Evolutionary conservation across 176 grass and related monocot species (phyloP), one percentile per base, ranked within the genome.

Genomic region (Musa acuminata): DNA sequence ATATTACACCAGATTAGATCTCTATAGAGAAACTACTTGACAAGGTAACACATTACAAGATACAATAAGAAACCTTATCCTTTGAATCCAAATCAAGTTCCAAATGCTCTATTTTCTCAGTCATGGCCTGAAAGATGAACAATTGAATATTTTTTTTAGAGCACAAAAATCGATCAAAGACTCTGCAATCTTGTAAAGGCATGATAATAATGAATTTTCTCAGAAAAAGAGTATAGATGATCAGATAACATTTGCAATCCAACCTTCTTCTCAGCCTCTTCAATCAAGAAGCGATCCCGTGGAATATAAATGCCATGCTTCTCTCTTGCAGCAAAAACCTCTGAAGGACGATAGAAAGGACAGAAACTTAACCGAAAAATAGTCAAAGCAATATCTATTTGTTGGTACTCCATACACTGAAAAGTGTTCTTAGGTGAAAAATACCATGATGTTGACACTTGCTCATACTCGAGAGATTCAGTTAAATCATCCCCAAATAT

Each of bases 211-310:
- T 43, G 35, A 43, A 43, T 43, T 43, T 43, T 21, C 8, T 8
- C 29, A 9, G n/a, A 43, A 9, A 51, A 16, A 14, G 74, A 64
- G 52, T 65, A 52, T 49, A 73, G 17, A 35, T 57, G 50, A 79
- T 49, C 29, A 53, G 77, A 43, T 43, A 43, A 6, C 35, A 43
- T 43, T n/a, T 49, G 53, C 43, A 80, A 21, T 78, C 23, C 27
- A 53, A 99, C 95, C 96, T 99, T 99, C 83, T 99, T 99, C 81
- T 99, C 96, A 64, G 96, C 96, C 91, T 99, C 96, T 67, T 99
- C 96, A 82, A 87, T 82, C 74, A 99, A 82, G 77, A 91, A 86
- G 53, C 96, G 91, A 43, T 99, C 96, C 78, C 86, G 84, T 72
- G 96, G 96, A 70, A 99, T 95, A 79, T 99, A 99, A 76, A 99